Conservation (phyloP, 257 asterid genomes). For the Ocimum tenuiflorum region DNA sequence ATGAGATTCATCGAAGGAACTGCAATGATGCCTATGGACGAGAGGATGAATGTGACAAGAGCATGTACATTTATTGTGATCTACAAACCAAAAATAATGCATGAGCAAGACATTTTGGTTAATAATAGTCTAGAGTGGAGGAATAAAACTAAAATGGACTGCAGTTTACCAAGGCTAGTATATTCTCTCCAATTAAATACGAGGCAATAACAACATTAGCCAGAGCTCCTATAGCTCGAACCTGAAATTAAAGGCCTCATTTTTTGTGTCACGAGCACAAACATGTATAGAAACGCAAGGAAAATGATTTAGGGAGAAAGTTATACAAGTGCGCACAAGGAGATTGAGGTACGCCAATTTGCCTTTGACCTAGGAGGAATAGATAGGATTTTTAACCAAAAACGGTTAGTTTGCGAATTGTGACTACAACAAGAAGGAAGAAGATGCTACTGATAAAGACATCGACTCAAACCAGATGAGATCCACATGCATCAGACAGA, state of each 20-base stretch:
- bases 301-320: conserved; percentile 23
- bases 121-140: background rate
- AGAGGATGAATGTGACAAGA: conserved; percentile 51
- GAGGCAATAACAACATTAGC: conserved; percentile 76
- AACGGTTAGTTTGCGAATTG: background rate
- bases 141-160: background rate
- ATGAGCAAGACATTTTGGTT: background rate
- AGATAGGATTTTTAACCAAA: background rate
- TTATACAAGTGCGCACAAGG: conserved; percentile 65
- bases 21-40: conserved; percentile 51
- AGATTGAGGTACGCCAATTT: conserved; percentile 68
- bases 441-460: background rate
- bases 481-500: background rate
- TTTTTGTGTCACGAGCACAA: conserved; percentile 1
- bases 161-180: conserved; percentile 66
- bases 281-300: conserved; percentile 11
- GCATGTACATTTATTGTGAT: conserved; percentile 82
- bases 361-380: conserved; percentile 53
- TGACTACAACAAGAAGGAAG: conserved; percentile 8
- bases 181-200: conserved; percentile 82
- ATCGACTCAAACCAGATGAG: background rate
- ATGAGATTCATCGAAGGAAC: conserved; percentile 74
- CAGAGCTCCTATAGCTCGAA: conserved; percentile 79
- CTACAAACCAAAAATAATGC: conserved; percentile 27
- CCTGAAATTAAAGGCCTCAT: conserved; percentile 39